Evolutionary conservation across 169 alveolate species (phyloP).

Genomic region (Babesia divergens): DNA sequence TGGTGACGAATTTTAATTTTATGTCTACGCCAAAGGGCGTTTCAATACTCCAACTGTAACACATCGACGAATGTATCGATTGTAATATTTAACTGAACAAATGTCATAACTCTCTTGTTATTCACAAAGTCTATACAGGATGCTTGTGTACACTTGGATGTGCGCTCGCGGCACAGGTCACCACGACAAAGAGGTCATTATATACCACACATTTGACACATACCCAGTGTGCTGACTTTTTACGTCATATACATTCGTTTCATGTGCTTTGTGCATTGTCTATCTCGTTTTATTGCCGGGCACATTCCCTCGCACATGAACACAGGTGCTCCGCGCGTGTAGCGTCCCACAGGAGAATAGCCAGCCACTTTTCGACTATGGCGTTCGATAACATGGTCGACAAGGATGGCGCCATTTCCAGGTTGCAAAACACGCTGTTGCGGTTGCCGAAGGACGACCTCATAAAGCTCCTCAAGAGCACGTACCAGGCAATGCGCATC

Average conservation of each 20-base stretch:
- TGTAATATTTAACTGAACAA: too few relatives aligned
- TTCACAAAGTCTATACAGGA: too few relatives aligned
- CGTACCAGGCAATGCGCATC: constrained; percentile 66
- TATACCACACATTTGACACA: constrained; percentile 3
- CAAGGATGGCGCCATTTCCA: constrained; percentile 46
- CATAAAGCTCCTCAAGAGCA: constrained; percentile 49
- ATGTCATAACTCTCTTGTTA: too few relatives aligned
- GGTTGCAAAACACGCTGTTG: constrained; percentile 54
- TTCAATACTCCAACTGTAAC: too few relatives aligned
- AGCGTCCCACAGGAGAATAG: neutral
- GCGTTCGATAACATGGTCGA: constrained; percentile 9
- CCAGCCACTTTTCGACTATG: neutral
- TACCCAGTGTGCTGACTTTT: neutral
- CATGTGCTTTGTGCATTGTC: neutral
- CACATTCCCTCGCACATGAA: constrained; percentile 8
- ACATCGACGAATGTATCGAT: too few relatives aligned
- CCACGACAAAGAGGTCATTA: neutral
- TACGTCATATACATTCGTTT: neutral
- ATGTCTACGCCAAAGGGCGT: too few relatives aligned
- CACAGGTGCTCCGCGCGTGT: neutral
- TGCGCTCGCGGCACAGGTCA: neutral
- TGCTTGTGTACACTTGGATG: too few relatives aligned
- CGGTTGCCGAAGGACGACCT: constrained; percentile 57
- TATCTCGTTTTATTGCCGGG: neutral
- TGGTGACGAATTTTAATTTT: too few relatives aligned